Evolutionary conservation across 2,329 filamentous ascomycete genomes (phyloP).

Genomic region (Iodosphaeria phyllophila): DNA sequence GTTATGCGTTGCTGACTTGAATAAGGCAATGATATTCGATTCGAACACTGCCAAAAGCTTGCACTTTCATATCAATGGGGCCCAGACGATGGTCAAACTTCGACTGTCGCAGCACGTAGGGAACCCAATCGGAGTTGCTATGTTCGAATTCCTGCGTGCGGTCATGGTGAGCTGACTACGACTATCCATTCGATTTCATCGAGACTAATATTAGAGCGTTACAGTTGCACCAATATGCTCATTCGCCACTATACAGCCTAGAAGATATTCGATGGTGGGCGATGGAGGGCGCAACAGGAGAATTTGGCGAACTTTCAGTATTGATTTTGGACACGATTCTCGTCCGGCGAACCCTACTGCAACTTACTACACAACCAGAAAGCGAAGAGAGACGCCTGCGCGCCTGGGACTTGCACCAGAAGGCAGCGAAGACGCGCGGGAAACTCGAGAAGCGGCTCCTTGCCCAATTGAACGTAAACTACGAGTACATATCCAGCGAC

Average conservation of each 20-base stretch:
- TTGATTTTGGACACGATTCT: background rate
- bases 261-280: background rate
- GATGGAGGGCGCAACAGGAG: background rate
- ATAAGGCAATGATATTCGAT: slow-evolving; percentile 1
- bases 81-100: background rate
- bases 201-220: background rate
- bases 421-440: too few species aligned
- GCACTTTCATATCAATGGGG: background rate
- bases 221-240: background rate
- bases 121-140: background rate
- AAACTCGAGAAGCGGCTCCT: too few species aligned
- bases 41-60: background rate
- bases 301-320: background rate
- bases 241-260: background rate
- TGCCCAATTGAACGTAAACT: background rate
- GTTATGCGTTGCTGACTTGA: background rate
- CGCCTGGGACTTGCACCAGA: too few species aligned
- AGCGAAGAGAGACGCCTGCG: too few species aligned
- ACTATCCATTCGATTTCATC: background rate
- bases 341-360: too few species aligned
- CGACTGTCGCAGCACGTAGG: background rate
- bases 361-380: too few species aligned
- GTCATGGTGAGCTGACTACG: background rate
- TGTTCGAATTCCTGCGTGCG: slow-evolving; percentile 1
- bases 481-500: background rate